Conservation (phyloP, 1,284 basidiomycete species). For the Trichosporon coremiiforme region DNA sequence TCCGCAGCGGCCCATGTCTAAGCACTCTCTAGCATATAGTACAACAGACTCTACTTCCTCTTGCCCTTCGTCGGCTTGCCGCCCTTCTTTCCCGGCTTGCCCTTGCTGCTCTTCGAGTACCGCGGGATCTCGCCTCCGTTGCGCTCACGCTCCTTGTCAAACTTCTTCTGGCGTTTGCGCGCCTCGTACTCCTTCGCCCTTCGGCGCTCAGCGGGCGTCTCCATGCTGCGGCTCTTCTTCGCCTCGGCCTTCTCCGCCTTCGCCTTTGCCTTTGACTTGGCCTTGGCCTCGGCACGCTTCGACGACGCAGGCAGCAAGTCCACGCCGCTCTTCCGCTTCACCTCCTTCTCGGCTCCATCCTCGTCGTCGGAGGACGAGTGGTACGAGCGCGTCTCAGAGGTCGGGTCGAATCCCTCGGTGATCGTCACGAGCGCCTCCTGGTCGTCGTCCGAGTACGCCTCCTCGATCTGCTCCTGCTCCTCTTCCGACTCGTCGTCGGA, state of each 20-base stretch:
- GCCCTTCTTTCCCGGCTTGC: conserved; percentile 29
- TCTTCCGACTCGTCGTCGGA: conserved; percentile 29
- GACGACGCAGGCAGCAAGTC: conserved; percentile 49
- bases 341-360: conserved; percentile 31
- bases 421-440: conserved; percentile 56
- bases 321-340: conserved; percentile 31
- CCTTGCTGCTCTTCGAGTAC: conserved; percentile 28
- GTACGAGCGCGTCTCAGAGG: conserved; percentile 6
- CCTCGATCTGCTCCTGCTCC: conserved; percentile 37
- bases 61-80: conserved; percentile 33
- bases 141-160: conserved; percentile 48
- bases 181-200: conserved; percentile 52
- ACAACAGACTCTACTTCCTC: conserved; percentile 20
- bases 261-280: conserved; percentile 13
- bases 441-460: conserved; percentile 54
- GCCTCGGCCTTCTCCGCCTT: conserved; percentile 33
- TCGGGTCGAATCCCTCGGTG: conserved; percentile 54
- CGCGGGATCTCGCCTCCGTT: conserved; percentile 21
- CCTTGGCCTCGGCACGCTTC: conserved; percentile 38
- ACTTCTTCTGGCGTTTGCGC: conserved; percentile 47
- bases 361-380: conserved; percentile 28
- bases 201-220: conserved; percentile 46
- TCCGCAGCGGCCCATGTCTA: no score
- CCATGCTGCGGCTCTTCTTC: conserved; percentile 39
- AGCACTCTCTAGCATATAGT: background rate